Evolutionary conservation across 2,329 filamentous ascomycete species (phyloP).

Genomic region (Curvularia sp.): DNA sequence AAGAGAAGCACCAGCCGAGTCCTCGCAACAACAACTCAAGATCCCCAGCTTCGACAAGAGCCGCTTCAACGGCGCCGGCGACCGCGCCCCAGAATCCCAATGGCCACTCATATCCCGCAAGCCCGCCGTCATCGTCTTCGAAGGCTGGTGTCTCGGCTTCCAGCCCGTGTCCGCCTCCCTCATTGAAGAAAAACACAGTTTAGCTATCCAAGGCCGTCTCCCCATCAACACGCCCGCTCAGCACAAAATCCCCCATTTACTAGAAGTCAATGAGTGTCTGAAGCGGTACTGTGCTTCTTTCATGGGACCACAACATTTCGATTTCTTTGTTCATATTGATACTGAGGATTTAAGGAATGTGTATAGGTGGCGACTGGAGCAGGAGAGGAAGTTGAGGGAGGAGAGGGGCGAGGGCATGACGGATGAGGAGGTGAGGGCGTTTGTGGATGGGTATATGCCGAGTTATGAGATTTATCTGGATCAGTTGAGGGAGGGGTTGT

Average conservation of each 20-base stretch:
- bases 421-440: conserved; percentile 76
- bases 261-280: conserved; percentile 66
- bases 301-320: conserved; percentile 54
- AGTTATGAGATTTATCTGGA: conserved; percentile 65
- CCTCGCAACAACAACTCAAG: conserved; percentile 45
- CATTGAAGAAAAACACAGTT: conserved; percentile 61
- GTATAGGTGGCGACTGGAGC: conserved; percentile 83
- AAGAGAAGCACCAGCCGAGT: conserved; percentile 21
- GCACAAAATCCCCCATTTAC: conserved; percentile 63
- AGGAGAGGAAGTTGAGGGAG: conserved; percentile 74
- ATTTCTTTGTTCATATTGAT: conserved; percentile 72
- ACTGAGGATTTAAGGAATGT: conserved; percentile 76
- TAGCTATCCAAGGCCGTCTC: conserved; percentile 58
- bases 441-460: conserved; percentile 70
- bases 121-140: conserved; percentile 76
- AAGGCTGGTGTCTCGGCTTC: conserved; percentile 93
- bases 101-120: conserved; percentile 68
- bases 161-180: conserved; percentile 65
- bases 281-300: conserved; percentile 58
- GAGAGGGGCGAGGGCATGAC: conserved; percentile 79
- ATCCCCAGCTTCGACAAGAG: conserved; percentile 88
- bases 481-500: conserved; percentile 58
- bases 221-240: conserved; percentile 57
- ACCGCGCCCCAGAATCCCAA: conserved; percentile 67
- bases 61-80: conserved; percentile 75